A percentile compares a stretch with the other conserved stretches of the same genome.
phyloP scores from a whole-genome alignment of 2,329 filamentous ascomycete genomes.

The Tricladium varicosporioides region DNA sequence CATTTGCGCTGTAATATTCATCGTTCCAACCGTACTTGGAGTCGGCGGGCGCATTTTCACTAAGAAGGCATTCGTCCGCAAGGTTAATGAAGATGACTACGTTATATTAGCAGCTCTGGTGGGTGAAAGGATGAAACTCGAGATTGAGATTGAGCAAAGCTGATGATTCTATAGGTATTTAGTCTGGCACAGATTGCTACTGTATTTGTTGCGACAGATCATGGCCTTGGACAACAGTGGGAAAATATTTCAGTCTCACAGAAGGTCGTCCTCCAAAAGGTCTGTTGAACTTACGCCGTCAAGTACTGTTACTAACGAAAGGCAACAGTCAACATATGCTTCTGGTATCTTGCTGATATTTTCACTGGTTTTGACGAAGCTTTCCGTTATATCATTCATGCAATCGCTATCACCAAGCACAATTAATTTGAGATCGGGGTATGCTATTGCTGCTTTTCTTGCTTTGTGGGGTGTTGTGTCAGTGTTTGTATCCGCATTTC shows the following conservation, averaged over 20 bases:
- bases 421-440: neutral
- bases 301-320: neutral
- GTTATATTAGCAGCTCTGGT: neutral
- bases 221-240: neutral
- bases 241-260: neutral
- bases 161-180: neutral
- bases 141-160: neutral
- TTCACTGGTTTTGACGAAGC: neutral
- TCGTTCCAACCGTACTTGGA: neutral
- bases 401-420: neutral
- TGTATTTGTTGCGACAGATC: neutral
- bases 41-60: neutral
- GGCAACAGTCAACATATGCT: constrained; percentile 1
- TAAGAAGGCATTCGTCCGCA: neutral
- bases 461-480: constrained; percentile 1
- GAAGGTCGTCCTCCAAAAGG: neutral
- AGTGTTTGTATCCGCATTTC: neutral
- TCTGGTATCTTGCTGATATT: neutral
- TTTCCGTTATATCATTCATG: constrained; percentile 6
- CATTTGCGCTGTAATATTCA: neutral
- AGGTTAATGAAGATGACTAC: neutral
- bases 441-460: neutral
- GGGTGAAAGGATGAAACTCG: neutral
- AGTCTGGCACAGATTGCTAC: neutral
- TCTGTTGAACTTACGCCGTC: neutral